phyloP scores from a whole-genome alignment of 352 stramenopile genomes.

The Phytophthora litchii region DNA sequence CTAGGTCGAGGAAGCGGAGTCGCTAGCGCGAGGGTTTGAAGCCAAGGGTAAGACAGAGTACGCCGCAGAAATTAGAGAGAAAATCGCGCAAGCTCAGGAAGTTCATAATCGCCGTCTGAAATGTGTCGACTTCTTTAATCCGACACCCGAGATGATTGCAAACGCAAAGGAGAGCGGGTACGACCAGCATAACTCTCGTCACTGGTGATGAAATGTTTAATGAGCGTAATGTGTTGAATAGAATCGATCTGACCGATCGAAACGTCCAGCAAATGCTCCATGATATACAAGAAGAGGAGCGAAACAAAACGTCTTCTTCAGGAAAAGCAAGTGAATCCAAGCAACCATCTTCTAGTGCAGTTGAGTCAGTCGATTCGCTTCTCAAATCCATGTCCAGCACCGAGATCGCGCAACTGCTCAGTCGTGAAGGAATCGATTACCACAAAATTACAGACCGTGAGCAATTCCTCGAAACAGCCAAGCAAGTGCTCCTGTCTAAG shows the following conservation, averaged over 20 bases:
- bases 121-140: constrained; percentile 79
- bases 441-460: constrained; percentile 78
- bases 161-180: constrained; percentile 81
- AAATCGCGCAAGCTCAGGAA: constrained; percentile 60
- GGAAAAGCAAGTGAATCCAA: constrained; percentile 22
- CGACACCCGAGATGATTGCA: constrained; percentile 76
- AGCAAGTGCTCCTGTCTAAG: constrained; percentile 68
- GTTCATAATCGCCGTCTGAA: constrained; percentile 54
- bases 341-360: constrained; percentile 14
- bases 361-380: constrained; percentile 69
- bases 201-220: not conserved
- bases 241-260: constrained; percentile 77
- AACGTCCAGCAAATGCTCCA: constrained; percentile 83
- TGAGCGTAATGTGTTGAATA: constrained; percentile 19
- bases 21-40: constrained; percentile 69
- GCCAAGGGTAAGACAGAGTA: constrained; percentile 64
- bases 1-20: constrained; percentile 71
- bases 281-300: constrained; percentile 78
- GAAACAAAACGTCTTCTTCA: constrained; percentile 32
- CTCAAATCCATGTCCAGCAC: constrained; percentile 78
- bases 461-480: constrained; percentile 75
- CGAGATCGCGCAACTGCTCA: constrained; percentile 69
- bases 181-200: constrained; percentile 4
- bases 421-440: constrained; percentile 73
- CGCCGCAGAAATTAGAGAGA: constrained; percentile 66